Evolutionary conservation across 129 eudicot species (phyloP).

Genomic region (Escallonia rubra): DNA sequence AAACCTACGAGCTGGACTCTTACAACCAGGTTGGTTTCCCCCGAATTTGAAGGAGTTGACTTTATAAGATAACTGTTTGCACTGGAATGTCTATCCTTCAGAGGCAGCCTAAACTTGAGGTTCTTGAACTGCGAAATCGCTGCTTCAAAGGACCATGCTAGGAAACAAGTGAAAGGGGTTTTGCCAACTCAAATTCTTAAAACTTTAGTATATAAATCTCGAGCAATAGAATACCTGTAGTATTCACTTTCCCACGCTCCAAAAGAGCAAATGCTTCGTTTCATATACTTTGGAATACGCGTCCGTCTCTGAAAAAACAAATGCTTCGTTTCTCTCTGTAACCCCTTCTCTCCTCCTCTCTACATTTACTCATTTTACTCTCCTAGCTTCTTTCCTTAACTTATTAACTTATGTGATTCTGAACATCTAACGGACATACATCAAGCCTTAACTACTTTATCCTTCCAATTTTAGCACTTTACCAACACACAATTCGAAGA

Average conservation of each 20-base stretch:
- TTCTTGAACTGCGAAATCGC: conserved; percentile 19
- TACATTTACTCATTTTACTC: no score
- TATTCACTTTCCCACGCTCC: conserved; percentile 28
- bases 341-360: no score
- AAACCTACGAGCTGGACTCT: conserved; percentile 6
- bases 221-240: conserved; percentile 18
- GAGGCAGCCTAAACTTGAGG: conserved; percentile 31
- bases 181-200: conserved; percentile 26
- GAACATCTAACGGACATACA: no score
- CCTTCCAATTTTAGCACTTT: no score
- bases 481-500: no score
- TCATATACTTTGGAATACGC: no score
- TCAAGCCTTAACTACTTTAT: no score
- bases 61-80: conserved; percentile 9
- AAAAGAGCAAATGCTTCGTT: no score
- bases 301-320: no score
- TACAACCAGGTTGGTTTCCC: conserved; percentile 19
- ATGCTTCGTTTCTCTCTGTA: no score
- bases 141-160: conserved; percentile 25
- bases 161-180: conserved; percentile 34
- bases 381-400: no score
- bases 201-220: conserved; percentile 17
- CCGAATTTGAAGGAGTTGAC: conserved; percentile 30
- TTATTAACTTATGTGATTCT: no score
- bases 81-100: conserved; percentile 29